phyloP scores from a whole-genome alignment of 306 rosid species.

The Cyclanthera cordifolia region DNA sequence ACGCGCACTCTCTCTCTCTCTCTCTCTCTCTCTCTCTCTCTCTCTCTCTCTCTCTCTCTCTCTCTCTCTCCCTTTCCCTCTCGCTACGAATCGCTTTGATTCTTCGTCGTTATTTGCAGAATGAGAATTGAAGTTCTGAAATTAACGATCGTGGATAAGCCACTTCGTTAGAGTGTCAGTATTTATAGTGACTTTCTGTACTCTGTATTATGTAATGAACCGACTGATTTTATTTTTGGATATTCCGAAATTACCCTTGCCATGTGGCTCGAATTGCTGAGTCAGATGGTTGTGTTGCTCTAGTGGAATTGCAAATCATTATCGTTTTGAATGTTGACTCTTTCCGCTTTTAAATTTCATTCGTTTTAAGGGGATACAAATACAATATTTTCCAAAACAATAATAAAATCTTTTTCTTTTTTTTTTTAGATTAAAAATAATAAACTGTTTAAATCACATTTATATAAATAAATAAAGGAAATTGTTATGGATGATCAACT shows the following conservation, averaged over 20 bases:
- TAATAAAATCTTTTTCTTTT: too few species aligned
- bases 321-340: neutral
- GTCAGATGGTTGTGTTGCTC: neutral
- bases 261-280: neutral
- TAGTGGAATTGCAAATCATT: neutral
- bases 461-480: too few species aligned
- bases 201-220: neutral
- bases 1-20: too few species aligned
- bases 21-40: too few species aligned
- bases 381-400: too few species aligned
- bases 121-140: neutral
- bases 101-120: neutral
- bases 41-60: too few species aligned
- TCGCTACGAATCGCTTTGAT: neutral
- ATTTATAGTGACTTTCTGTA: neutral
- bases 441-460: too few species aligned
- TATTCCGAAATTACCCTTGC: constrained; percentile 6
- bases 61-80: too few species aligned
- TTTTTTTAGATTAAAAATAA: too few species aligned
- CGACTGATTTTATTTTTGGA: neutral
- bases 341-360: too few species aligned
- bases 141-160: neutral
- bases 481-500: too few species aligned
- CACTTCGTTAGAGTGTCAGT: neutral
- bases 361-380: too few species aligned